Conservation (phyloP, 1,284 basidiomycete genomes). For the Tetrapyrgos nigripes region DNA sequence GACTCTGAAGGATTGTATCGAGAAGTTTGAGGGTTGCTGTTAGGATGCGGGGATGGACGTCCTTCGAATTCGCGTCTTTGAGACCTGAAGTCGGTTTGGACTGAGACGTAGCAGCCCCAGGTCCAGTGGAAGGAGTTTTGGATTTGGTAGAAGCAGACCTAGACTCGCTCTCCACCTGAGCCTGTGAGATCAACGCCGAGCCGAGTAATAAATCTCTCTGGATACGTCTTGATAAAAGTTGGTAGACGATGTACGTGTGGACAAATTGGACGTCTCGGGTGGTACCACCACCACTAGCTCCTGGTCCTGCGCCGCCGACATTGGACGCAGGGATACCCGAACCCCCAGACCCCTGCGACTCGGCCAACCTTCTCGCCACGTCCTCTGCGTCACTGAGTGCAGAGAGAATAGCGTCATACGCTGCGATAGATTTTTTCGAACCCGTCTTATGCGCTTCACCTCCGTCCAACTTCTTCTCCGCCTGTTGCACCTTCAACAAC, state of each 20-base stretch:
- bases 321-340: too few relatives aligned
- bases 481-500: constrained; percentile 83
- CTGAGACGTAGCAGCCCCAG: too few relatives aligned
- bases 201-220: constrained; percentile 89
- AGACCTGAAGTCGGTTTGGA: too few relatives aligned
- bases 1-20: constrained; percentile 84
- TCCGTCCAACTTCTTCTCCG: constrained; percentile 60
- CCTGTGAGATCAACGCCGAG: constrained; percentile 61
- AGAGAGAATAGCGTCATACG: constrained; percentile 84
- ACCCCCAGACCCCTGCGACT: constrained; percentile 58
- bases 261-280: constrained; percentile 79
- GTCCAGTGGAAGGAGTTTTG: too few relatives aligned
- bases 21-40: constrained; percentile 92
- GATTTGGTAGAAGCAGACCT: too few relatives aligned
- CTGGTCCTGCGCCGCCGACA: too few relatives aligned
- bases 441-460: constrained; percentile 46
- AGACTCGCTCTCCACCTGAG: constrained; percentile 36
- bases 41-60: too few relatives aligned
- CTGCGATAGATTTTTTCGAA: constrained; percentile 74
- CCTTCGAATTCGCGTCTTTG: too few relatives aligned
- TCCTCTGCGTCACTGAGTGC: constrained; percentile 90
- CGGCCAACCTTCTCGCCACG: constrained; percentile 77
- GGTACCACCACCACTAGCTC: too few relatives aligned
- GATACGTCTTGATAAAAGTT: constrained; percentile 85
- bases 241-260: constrained; percentile 87